These are phyloP conservation scores for Stemphylium lycopersici DNA, from an alignment of 2,329 filamentous ascomycete species.

Conservation along the genomic window DNA sequence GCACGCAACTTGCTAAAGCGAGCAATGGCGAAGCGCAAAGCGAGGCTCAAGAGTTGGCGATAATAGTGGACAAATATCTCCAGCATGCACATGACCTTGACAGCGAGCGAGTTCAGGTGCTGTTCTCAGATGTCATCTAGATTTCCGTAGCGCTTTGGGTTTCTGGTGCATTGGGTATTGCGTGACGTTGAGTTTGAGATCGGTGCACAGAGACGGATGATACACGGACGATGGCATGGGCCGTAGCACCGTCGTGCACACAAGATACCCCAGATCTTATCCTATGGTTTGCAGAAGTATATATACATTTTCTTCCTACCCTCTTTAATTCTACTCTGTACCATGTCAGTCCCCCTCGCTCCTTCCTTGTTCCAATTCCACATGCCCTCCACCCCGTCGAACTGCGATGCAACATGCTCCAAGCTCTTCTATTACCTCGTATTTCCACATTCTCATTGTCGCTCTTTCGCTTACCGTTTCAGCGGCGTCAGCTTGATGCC, in stretches of 20 bases:
- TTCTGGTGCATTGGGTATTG: conserved; percentile 11
- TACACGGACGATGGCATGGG: conserved; percentile 10
- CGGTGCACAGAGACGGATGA: conserved; percentile 12
- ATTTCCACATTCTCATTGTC: background rate
- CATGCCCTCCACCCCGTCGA: background rate
- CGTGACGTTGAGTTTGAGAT: conserved; percentile 15
- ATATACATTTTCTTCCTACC: background rate
- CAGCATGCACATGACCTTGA: background rate
- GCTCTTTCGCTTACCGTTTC: background rate
- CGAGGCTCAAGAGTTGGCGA: background rate
- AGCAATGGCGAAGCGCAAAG: background rate
- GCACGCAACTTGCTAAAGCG: background rate
- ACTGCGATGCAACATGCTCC: background rate
- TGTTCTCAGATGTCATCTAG: background rate
- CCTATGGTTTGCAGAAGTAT: conserved; percentile 12
- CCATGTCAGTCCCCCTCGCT: background rate
- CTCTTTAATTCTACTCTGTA: background rate
- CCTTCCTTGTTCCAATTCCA: background rate
- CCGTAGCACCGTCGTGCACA: conserved; percentile 10
- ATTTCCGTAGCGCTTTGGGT: conserved; percentile 1
- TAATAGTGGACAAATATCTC: background rate
- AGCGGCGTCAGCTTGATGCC: conserved; percentile 16
- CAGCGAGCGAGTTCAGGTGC: background rate
- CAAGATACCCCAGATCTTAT: conserved; percentile 23
- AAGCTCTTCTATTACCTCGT: too few relatives aligned